Conservation (phyloP, 257 asterid species). For the Lycium barbarum region DNA sequence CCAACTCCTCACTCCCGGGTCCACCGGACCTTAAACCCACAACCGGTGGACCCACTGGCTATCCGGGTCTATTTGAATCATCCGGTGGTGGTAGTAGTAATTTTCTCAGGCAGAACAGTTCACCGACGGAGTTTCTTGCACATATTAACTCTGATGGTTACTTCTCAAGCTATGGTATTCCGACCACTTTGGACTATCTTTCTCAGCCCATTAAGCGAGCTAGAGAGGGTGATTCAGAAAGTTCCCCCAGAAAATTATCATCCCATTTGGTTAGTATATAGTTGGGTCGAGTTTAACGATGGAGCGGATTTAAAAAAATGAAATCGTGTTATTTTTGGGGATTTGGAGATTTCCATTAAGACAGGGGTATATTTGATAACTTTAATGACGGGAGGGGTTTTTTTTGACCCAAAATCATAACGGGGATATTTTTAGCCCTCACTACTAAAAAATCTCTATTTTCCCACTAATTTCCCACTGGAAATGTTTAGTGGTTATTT, state of each 20-base stretch:
- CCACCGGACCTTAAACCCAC: slow-evolving; percentile 28
- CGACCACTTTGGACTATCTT: slow-evolving; percentile 53
- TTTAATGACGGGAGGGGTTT: too few relatives aligned
- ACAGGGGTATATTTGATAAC: too few relatives aligned
- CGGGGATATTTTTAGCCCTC: too few relatives aligned
- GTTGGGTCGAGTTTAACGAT: too few relatives aligned
- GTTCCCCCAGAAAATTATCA: slow-evolving; percentile 47
- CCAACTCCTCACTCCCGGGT: slow-evolving; percentile 21
- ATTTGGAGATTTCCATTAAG: too few relatives aligned
- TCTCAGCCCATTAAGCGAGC: slow-evolving; percentile 60
- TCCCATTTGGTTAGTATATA: slow-evolving; percentile 24
- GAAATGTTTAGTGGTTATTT: too few relatives aligned
- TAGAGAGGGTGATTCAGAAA: slow-evolving; percentile 61
- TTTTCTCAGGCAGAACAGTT: slow-evolving; percentile 85
- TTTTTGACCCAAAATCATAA: too few relatives aligned
- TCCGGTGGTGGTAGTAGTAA: slow-evolving; percentile 29
- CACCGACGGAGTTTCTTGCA: slow-evolving; percentile 84
- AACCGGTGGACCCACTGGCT: slow-evolving; percentile 42
- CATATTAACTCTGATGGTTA: slow-evolving; percentile 60
- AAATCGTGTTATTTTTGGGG: too few relatives aligned
- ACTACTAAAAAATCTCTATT: too few relatives aligned
- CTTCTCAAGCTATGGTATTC: slow-evolving; percentile 68
- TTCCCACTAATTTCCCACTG: too few relatives aligned
- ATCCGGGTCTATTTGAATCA: slow-evolving; percentile 74
- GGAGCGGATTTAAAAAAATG: too few relatives aligned